Base-by-base conservation (phyloP, 2,329 filamentous ascomycete species). In the Penicillium capsulatum region DNA sequence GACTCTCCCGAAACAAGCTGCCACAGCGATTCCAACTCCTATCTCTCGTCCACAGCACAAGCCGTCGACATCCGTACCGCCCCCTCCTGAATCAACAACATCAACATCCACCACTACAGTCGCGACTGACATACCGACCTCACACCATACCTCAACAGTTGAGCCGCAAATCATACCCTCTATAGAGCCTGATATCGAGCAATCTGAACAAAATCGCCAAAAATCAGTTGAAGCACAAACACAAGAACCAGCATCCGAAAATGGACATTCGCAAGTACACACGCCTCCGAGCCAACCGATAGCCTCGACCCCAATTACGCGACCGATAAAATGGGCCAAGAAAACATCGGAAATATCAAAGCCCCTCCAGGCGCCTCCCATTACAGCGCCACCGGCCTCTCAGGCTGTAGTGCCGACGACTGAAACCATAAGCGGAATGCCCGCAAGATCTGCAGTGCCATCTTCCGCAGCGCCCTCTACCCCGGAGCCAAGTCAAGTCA, bases 291-390 rank as follows among this genome's bases (percentile, higher is more conserved):
- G 42, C 28, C 38, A 42, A 16, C 28, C 24, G 8, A 34, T 39
- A 31, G 31, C 39, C 8, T 37, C 45, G n/a, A 16, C 36, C 10
- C 34, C 51, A 13, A 39, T 44, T 16, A 51, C 6, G 5, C 26
- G 26, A 7, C 26, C 26, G 11, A 28, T 54, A 27, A 65, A 63
- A 40, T 57, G 62, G 6, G 41, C 42, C 3, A 58, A 53, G 35
- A 55, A 47, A 2, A 48, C 42, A 5, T 48, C 47, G 0, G 47
- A 50, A 15, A 48, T 46, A 14, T 37, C 47, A 4, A 42, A 33
- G 3, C 20, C 44, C 1, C 37, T 36, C n/a, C 35, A 40, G n/a
- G 31, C n/a, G 3, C 32, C 38, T 2, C 4, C 26, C 9, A 10
- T 31, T 11, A 17, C 42, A 10, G 55, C 55, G 11, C 52, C 57